Evolutionary conservation across 805 yeast species (phyloP), one percentile per base, ranked within the genome.

Genomic region (Pichia paraexigua): DNA sequence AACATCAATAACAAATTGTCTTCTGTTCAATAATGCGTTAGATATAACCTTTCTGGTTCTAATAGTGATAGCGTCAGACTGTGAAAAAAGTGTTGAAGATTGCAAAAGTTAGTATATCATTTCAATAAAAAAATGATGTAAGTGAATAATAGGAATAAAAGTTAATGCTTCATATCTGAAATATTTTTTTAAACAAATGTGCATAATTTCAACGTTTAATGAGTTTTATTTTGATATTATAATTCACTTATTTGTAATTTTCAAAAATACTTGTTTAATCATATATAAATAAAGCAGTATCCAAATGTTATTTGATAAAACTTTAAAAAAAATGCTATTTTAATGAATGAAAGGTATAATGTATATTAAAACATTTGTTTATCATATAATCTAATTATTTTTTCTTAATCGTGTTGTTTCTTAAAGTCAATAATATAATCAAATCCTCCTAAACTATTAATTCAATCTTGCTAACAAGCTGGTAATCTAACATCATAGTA

Each of bases 41-140:
- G 96, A 78, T 78, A 92, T 87, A 80, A 92, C 97, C 82, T 85
- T 92, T 86, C 98, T 87, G 76, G 98, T 92, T 85, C 98, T 92
- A 83, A 94, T 87, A 72, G 99, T 94, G 79, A 94, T 91, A 75
- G 98, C 91, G 95, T 94, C 99, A 85, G 95, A 87, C 96, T 87
- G 67, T 50, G 63, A 30, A 41, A 21, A 41, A 39, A 45, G n/a
- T 18, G 30, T 17, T 61, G 24, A 40, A 40, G 17, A 17, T 18
- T 18, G 8, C n/a, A 40, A 61, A 37, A 45, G 58, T 55, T 58
- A 56, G 62, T 59, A 58, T 46, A 24, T 27, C 39, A 21, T 45
- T 39, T 41, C 18, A 13, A 6, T 13, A 15, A 12, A 15, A 12
- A 5, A 22, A 41, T 15, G 20, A 6, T 40, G 17, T 1, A 40